Evolutionary conservation across 2,329 filamentous ascomycete species (phyloP), one percentile per base, ranked within the genome.

Genomic region (Aspergillus niger): DNA sequence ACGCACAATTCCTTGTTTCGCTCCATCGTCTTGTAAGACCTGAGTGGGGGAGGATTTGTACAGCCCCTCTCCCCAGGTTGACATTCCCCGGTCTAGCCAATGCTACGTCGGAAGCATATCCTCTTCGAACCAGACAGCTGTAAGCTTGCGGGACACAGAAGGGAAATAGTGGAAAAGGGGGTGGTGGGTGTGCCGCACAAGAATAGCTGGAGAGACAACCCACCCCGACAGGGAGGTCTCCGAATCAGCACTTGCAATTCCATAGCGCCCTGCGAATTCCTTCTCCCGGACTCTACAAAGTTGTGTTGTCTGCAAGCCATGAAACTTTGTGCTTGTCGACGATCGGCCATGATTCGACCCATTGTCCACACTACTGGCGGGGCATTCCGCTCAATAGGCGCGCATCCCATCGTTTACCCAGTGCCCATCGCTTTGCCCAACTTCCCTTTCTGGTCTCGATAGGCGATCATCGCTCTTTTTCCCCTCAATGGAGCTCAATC

Each of bases 291-390:
- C 41, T 24, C 20, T 10, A 44, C 8, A 44, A 5, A 24, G 41
- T 44, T 36, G 41, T 24, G 20, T 24, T 15, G 55, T 48, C 61
- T 65, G 63, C 61, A 63, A 62, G 63, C 63, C 61, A 65, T 64
- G 59, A 64, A 36, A 64, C 56, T 56, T 55, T 64, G 62, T 57
- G 43, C 28, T 50, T 32, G 36, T 58, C 55, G 47, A 61, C 58
- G 49, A 56, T 54, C 49, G 38, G 55, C 41, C 17, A 17, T 61
- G 39, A 56, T 59, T 65, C 61, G 53, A 51, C 59, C 58, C 48
- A 54, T 55, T 22, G 22, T 43, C 39, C 17, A 43, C 17, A 11
- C 28, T 20, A 43, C 38, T 11, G 24, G 24, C 36, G 52, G 38
- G 38, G 52, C 36, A 48, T 58, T 61, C 56, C 44, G 55, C 53